Conservation (phyloP, 176 grass and related monocot genomes). For the Echinochloa phyllopogon region DNA sequence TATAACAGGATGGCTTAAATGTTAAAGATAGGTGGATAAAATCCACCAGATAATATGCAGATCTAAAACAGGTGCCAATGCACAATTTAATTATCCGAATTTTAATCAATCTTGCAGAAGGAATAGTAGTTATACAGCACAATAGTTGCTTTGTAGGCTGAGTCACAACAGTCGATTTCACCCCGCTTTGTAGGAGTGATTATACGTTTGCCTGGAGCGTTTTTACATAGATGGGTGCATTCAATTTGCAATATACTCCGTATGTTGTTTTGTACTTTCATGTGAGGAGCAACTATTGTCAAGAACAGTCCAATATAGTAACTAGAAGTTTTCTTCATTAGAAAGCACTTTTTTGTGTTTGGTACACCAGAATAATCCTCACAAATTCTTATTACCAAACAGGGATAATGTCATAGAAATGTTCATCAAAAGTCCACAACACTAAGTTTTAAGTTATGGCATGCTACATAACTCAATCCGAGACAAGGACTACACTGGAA, state of each 20-base stretch:
- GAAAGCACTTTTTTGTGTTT: neutral
- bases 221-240: too few relatives aligned
- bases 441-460: neutral
- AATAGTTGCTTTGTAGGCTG: neutral
- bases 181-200: neutral
- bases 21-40: neutral
- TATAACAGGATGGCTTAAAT: neutral
- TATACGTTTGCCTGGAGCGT: too few relatives aligned
- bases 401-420: neutral
- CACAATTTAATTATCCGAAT: neutral
- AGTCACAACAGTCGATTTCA: neutral
- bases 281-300: neutral
- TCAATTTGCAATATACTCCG: neutral
- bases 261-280: neutral
- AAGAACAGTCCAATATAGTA: neutral
- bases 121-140: neutral
- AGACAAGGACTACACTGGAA: neutral
- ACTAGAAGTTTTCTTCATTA: neutral
- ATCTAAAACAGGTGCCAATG: neutral
- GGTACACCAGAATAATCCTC: neutral
- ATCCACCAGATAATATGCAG: neutral
- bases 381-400: neutral
- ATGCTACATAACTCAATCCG: neutral
- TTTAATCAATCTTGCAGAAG: neutral
- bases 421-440: neutral